Evolutionary conservation across 2,329 filamentous ascomycete genomes (phyloP), one percentile per base, ranked within the genome.

Genomic region (Talaromyces sp.): DNA sequence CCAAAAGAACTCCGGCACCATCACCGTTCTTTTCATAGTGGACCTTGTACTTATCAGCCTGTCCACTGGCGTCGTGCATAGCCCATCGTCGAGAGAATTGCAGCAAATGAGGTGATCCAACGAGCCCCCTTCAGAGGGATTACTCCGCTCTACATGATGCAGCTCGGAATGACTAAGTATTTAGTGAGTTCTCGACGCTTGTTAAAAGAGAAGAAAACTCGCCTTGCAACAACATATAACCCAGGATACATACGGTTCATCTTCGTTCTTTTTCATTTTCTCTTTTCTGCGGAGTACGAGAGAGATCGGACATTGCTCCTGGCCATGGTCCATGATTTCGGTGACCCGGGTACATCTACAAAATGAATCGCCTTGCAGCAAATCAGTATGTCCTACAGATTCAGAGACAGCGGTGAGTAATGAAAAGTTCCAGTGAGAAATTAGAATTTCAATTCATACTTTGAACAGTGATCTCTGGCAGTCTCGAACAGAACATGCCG

Each of bases 401-500:
- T 25, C 35, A 57, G 35, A 57, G 12, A 25, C 54, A 57, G 37
- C 54, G 54, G 54, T 57, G 37, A 57, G 37, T 5, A 23, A 21
- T 3, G 18, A 1, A 6, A 28, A n/a, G 2, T 42, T 9, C 3
- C 14, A 11, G 21, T 6, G 9, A 2, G 28, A 11, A 28, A 7
- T 28, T 57, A n/a, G 16, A 50, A 23, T n/a, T 31, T 16, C 5
- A 11, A 8, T 21, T 57, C 21, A 57, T 57, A 18, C 8, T 57
- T 5, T 42, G 25, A n/a, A 61, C 18, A 61, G 59, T 23, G 33
- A 55, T 23, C 3, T 61, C n/a, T 73, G 71, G 71, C 67, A 64
- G 58, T 66, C 67, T 48, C 69, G 70, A 4, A 68, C 66, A 5
- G 63, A 65, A 52, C 64, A 61, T 55, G 35, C 66, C 16, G 68